A percentile compares a stretch with the other conserved stretches of the same genome.
Evolutionary conservation across 2,329 filamentous ascomycete genomes (phyloP).

Genomic region (Pseudogymnoascus verrucosus): DNA sequence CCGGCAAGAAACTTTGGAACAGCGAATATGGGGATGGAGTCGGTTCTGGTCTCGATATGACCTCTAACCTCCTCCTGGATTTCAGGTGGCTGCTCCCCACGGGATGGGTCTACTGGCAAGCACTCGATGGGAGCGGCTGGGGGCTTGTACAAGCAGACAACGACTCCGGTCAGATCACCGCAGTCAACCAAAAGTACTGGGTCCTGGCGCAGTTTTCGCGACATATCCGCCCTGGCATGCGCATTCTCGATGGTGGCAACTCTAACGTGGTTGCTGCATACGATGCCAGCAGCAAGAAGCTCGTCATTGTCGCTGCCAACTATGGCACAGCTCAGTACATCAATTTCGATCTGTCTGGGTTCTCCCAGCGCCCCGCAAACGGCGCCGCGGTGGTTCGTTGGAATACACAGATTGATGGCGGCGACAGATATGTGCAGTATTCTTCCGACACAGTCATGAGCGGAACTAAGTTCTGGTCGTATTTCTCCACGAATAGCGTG

Average conservation of each 20-base stretch:
- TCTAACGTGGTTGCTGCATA: conserved; percentile 34
- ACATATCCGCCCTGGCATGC: conserved; percentile 35
- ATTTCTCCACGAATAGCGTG: conserved; percentile 29
- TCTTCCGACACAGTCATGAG: conserved; percentile 26
- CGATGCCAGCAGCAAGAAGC: conserved; percentile 27
- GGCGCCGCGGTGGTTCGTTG: conserved; percentile 31
- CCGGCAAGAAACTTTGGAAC: conserved; percentile 33
- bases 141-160: conserved; percentile 35
- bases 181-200: conserved; percentile 33
- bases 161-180: conserved; percentile 25
- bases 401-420: conserved; percentile 31
- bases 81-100: conserved; percentile 34
- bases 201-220: conserved; percentile 36
- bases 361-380: conserved; percentile 18
- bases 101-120: conserved; percentile 39
- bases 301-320: conserved; percentile 35
- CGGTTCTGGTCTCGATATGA: conserved; percentile 22
- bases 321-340: conserved; percentile 32
- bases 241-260: conserved; percentile 30
- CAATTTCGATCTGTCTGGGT: conserved; percentile 33
- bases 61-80: conserved; percentile 33
- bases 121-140: conserved; percentile 34
- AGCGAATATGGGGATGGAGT: conserved; percentile 37
- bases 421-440: conserved; percentile 29
- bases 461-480: conserved; percentile 31